Evolutionary conservation across 1,139 yeast species (phyloP), one percentile per base, ranked within the genome.

Genomic region (Candida mesenterica): DNA sequence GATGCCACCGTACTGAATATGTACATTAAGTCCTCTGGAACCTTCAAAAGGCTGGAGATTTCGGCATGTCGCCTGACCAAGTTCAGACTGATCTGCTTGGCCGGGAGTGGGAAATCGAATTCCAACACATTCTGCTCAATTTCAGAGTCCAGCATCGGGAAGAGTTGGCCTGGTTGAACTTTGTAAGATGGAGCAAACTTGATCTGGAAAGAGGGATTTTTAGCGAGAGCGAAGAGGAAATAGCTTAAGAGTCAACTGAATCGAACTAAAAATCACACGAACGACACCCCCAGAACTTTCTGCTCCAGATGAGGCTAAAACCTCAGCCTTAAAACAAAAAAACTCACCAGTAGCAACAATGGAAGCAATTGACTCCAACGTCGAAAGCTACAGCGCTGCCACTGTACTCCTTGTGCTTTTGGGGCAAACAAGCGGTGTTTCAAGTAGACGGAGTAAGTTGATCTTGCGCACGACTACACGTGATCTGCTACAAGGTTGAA

Each of bases 1-100:
- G 77, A 63, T 3, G 75, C 61, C 2, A 69, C 50, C 9, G 65
- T 54, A 31, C 43, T 41, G 44, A 62, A 67, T 24, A 61, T 48
- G 32, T 40, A 51, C 9, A 31, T 25, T 20, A 48, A n/a, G 30
- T 24, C 29, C 30, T 43, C 44, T 19, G 55, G 49, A 23, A 60
- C 31, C 12, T 52, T 48, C 9, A 58, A 41, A 23, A 53, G 28
- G 4, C 39, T 37, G 20, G 49, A 49, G 17, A 59, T 44, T 13
- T 44, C 44, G 15, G 46, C 43, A 34, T 60, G 65, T 30, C 59
- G 46, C 38, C 28, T 10, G 8, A 25, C 5, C 14, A 25, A 25
- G 14, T 25, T 25, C 28, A 25, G 28, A 12, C 28, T 25, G 13
- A 10, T 25, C 48, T 40, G 23, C 38, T 42, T n/a, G 34, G 19